A percentile compares a stretch with the other conserved stretches of the same genome.
Evolutionary conservation across 2,329 filamentous ascomycete species (phyloP).

Genomic region (Chrysoporthe cubensis): DNA sequence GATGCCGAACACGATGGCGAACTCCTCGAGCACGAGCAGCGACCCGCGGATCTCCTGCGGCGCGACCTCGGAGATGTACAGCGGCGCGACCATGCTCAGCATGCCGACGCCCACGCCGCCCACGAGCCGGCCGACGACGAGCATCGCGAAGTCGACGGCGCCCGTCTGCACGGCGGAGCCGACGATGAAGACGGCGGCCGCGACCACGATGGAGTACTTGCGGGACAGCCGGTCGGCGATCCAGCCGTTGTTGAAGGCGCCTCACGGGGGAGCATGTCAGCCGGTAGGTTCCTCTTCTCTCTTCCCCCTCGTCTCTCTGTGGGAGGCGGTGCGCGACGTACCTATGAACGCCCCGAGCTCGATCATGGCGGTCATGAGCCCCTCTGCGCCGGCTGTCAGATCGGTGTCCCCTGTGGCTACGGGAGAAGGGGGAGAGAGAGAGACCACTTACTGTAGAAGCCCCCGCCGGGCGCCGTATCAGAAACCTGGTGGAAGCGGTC

Average conservation of each 20-base stretch:
- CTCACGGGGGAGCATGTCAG: slow-evolving; percentile 31
- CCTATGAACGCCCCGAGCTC: slow-evolving; percentile 60
- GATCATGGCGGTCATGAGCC: slow-evolving; percentile 47
- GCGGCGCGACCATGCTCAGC: slow-evolving; percentile 49
- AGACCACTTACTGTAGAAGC: slow-evolving; percentile 40
- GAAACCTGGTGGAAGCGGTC: slow-evolving; percentile 40
- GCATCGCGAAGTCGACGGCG: slow-evolving; percentile 49
- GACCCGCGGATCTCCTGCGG: slow-evolving; percentile 37
- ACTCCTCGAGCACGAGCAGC: slow-evolving; percentile 38
- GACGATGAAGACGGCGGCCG: slow-evolving; percentile 55
- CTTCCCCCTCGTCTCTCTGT: background rate
- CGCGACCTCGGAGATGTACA: slow-evolving; percentile 38
- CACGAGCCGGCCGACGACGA: slow-evolving; percentile 60
- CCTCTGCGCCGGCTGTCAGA: slow-evolving; percentile 30
- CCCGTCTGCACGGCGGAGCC: slow-evolving; percentile 58
- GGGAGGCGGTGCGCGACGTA: background rate
- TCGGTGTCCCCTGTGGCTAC: too few species aligned
- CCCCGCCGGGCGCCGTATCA: slow-evolving; percentile 42
- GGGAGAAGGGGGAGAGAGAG: too few species aligned
- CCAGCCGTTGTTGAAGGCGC: slow-evolving; percentile 56
- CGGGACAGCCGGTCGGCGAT: slow-evolving; percentile 57
- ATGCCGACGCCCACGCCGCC: slow-evolving; percentile 57
- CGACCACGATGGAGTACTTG: slow-evolving; percentile 57
- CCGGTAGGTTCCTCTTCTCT: too few species aligned
- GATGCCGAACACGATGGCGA: slow-evolving; percentile 39